These are phyloP conservation scores for Millerago galiae DNA, from an alignment of 805 yeast species.

Conservation along the genomic window DNA sequence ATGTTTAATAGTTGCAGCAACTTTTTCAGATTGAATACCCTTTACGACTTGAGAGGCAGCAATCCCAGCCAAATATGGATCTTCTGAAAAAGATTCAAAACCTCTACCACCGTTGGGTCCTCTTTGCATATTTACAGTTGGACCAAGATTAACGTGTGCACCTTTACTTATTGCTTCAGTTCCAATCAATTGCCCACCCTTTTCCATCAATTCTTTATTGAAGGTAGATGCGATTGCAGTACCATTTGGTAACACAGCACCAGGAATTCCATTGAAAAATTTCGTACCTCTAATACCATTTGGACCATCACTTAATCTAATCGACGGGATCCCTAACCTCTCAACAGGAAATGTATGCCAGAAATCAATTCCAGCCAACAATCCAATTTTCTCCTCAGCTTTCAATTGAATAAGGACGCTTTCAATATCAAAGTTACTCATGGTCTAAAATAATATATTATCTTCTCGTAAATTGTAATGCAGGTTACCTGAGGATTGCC, in stretches of 20 bases:
- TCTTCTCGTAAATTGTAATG: too few species aligned
- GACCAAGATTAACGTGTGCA: constrained; percentile 44
- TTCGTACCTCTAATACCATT: constrained; percentile 57
- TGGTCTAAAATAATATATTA: neutral
- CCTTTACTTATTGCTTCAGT: constrained; percentile 48
- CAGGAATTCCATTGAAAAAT: constrained; percentile 44
- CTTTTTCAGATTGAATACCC: constrained; percentile 47
- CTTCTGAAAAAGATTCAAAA: constrained; percentile 58
- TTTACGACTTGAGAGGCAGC: constrained; percentile 42
- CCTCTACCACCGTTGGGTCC: constrained; percentile 58
- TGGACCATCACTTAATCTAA: constrained; percentile 54
- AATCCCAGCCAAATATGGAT: constrained; percentile 44
- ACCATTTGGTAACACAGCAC: constrained; percentile 54
- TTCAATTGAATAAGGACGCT: constrained; percentile 22
- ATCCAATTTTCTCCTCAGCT: constrained; percentile 22
- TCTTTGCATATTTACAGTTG: constrained; percentile 47
- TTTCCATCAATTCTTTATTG: constrained; percentile 40
- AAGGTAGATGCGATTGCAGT: constrained; percentile 54
- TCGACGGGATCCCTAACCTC: constrained; percentile 36
- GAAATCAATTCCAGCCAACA: constrained; percentile 39
- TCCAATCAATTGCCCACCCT: constrained; percentile 49
- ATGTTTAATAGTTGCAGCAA: constrained; percentile 56
- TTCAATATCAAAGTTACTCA: constrained; percentile 23
- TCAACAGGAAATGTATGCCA: constrained; percentile 44
- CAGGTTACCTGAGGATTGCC: too few species aligned